phyloP scores from a whole-genome alignment of 139 green algal genomes.

The Closterium sp. region DNA sequence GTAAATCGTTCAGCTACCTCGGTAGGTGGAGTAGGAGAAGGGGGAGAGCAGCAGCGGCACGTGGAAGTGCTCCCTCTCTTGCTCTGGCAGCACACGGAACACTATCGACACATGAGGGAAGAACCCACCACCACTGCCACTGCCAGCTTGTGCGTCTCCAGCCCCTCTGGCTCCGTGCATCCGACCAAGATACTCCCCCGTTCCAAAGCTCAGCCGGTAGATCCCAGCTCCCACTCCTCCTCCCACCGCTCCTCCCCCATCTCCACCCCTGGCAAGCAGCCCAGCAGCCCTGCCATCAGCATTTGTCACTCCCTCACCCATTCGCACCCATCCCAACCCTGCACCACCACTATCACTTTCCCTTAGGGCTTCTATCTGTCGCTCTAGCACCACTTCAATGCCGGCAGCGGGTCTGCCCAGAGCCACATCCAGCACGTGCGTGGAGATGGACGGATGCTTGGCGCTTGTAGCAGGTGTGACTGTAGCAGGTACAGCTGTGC shows the following conservation, averaged over 20 bases:
- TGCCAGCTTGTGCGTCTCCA: too few relatives aligned
- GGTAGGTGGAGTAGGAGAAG: constrained; percentile 92
- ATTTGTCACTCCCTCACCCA: too few relatives aligned
- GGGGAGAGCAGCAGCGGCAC: constrained; percentile 90
- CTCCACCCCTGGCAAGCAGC: too few relatives aligned
- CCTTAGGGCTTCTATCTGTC: not conserved
- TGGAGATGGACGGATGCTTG: constrained; percentile 70
- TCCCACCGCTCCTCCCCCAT: too few relatives aligned
- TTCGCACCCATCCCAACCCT: too few relatives aligned
- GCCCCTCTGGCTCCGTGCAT: constrained; percentile 47
- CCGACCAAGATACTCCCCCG: constrained; percentile 64
- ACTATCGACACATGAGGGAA: constrained; percentile 75
- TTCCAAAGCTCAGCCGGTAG: constrained; percentile 84
- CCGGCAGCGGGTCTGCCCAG: constrained; percentile 75
- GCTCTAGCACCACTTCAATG: constrained; percentile 67
- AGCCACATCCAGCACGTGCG: constrained; percentile 87
- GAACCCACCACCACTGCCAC: constrained; percentile 60
- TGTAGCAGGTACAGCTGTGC: not conserved
- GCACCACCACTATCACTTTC: too few relatives aligned
- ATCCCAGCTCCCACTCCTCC: constrained; percentile 53
- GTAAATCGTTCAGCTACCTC: constrained; percentile 70
- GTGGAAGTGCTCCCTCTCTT: constrained; percentile 84
- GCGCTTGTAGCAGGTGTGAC: not conserved
- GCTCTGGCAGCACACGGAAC: constrained; percentile 69
- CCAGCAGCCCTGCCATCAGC: too few relatives aligned